Base-by-base conservation (phyloP, 495 filamentous ascomycete genomes). In the Penicillium coffeae region DNA sequence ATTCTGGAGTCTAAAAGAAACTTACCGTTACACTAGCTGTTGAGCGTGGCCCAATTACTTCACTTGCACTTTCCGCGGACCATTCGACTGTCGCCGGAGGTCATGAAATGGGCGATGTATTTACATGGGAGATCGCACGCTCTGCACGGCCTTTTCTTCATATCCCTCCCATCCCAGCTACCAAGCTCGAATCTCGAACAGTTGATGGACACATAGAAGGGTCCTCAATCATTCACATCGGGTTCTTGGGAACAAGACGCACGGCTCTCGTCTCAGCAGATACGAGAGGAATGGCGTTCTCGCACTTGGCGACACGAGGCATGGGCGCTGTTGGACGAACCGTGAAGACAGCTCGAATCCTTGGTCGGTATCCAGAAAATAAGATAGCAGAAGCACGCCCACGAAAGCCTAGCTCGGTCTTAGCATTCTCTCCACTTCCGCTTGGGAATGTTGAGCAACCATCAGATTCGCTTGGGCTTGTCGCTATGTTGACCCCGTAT, bases 231-330 rank as follows among this genome's bases (percentile, higher is more conserved):
- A 80, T 91, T 25, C 93, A 97, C 71, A 64, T 97, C 22, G 93
- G 91, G 1, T 99, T 99, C 55, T 74, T 99, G n/a, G 93, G 94
- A 18, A 95, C 87, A 12, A 75, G 93, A 43, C 94, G 95, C 59
- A 97, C 93, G 32, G 93, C 93, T 33, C 72, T 99, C n/a, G 89
- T 95, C 20, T 99, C 93, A n/a, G 92, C 92, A 1, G 90, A 99
- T 64, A 89, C 92, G 58, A 79, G 80, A 33, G 93, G 93, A 37
- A 97, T 99, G 93, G 91, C 92, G 8, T 99, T 99, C 63, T 95
- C 94, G 6, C 94, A 97, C 66, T 77, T 97, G 22, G 94, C 93
- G 21, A 96, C 90, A 12, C 73, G 93, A 52, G 93, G 93, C 15
- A 85, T 92, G 52, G 92, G 94, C 7, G 78, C 90, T 19, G 77